Conservation (phyloP, 2,329 filamentous ascomycete species). For the Sphaerulina vaccinii region DNA sequence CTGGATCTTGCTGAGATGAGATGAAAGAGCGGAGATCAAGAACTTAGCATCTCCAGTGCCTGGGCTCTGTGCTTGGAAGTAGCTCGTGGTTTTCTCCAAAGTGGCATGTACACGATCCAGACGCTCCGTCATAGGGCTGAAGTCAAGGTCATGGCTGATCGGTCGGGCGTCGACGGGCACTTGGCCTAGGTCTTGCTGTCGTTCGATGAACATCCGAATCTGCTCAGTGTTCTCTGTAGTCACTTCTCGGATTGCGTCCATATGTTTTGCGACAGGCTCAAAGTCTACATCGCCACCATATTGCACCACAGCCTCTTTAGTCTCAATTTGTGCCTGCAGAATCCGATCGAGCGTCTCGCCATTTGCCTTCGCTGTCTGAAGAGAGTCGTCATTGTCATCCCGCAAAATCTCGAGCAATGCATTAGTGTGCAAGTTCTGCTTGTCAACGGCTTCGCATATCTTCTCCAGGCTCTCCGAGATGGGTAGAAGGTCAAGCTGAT, state of each 20-base stretch:
- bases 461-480: conserved; percentile 15
- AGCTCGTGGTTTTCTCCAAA: conserved; percentile 21
- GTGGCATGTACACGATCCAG: conserved; percentile 26
- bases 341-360: conserved; percentile 17
- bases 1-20: conserved; percentile 33
- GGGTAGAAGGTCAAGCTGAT: conserved; percentile 9
- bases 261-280: conserved; percentile 23
- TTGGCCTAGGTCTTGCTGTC: conserved; percentile 6
- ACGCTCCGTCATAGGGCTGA: conserved; percentile 31
- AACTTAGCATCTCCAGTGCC: conserved; percentile 30
- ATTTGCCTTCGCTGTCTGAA: neutral
- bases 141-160: conserved; percentile 26
- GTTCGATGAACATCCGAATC: conserved; percentile 23
- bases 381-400: conserved; percentile 12
- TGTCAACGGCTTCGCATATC: conserved; percentile 12
- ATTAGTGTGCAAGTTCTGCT: conserved; percentile 18
- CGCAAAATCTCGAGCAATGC: conserved; percentile 14
- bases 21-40: conserved; percentile 30
- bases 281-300: conserved; percentile 24
- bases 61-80: conserved; percentile 6
- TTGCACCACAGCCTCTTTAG: conserved; percentile 16
- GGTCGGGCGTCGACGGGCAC: conserved; percentile 2
- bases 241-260: conserved; percentile 25
- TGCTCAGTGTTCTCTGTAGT: conserved; percentile 25
- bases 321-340: conserved; percentile 26